Conservation (phyloP, 805 yeast species). For the Teunomyces panamensis region DNA sequence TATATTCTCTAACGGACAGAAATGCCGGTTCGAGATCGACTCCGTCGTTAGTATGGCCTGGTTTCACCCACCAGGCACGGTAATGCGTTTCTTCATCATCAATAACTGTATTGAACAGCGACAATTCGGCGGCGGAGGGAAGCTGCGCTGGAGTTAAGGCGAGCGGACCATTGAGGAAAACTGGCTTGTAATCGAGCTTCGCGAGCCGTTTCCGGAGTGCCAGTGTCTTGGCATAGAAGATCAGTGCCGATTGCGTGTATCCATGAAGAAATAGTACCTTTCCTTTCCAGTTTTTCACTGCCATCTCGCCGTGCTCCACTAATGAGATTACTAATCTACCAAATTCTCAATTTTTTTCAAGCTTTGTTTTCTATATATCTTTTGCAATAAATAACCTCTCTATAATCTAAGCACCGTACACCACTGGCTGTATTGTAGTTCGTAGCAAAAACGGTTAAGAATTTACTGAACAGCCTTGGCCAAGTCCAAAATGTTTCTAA, state of each 20-base stretch:
- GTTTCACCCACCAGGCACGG: constrained; percentile 78
- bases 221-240: constrained; percentile 84
- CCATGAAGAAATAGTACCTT: constrained; percentile 89
- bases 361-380: not conserved
- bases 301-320: not conserved
- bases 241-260: constrained; percentile 77
- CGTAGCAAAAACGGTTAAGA: no score
- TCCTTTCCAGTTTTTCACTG: constrained; percentile 22
- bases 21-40: constrained; percentile 50
- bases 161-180: constrained; percentile 79
- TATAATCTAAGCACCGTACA: no score
- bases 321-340: not conserved
- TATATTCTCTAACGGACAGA: constrained; percentile 44
- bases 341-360: not conserved
- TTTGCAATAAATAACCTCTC: not conserved
- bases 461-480: constrained; percentile 5
- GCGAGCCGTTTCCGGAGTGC: constrained; percentile 79
- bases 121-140: constrained; percentile 63
- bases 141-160: constrained; percentile 64
- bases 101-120: constrained; percentile 42
- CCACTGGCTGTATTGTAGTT: no score
- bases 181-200: constrained; percentile 63
- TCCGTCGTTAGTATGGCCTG: constrained; percentile 40
- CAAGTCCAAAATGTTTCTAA: constrained; percentile 58
- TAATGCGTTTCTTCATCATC: constrained; percentile 36